Percentiles rank a stretch among this genome's conserved stretches.
These are phyloP conservation scores for Colletotrichum sp. DNA, from an alignment of 2,329 filamentous ascomycete genomes.

Conservation along the genomic window DNA sequence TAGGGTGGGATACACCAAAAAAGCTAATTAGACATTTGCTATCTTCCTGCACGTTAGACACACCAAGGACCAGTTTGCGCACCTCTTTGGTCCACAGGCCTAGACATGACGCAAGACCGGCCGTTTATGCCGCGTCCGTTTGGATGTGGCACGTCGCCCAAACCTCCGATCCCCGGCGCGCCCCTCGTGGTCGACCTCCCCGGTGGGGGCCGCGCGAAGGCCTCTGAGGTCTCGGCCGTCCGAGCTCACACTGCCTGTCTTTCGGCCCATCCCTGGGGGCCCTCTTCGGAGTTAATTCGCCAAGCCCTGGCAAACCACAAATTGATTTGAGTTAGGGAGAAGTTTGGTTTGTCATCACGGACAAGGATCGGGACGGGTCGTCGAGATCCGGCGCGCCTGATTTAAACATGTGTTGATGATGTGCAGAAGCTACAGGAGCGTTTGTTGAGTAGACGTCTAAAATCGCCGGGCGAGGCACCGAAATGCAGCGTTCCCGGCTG, in stretches of 20 bases:
- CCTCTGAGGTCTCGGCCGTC: slow-evolving; percentile 5
- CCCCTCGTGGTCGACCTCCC: not conserved
- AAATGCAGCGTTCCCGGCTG: not conserved
- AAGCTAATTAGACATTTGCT: not conserved
- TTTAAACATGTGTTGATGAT: not conserved
- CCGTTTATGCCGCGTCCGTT: slow-evolving; percentile 16
- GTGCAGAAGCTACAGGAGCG: not conserved
- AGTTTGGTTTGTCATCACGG: slow-evolving; percentile 5
- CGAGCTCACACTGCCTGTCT: not conserved
- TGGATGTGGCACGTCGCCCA: not conserved
- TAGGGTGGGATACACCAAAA: not conserved
- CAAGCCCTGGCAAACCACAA: not conserved
- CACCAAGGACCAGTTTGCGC: not conserved
- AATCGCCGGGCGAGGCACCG: not conserved
- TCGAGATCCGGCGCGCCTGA: not conserved
- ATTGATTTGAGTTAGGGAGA: not conserved
- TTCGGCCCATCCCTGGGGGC: not conserved
- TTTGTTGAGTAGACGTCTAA: not conserved
- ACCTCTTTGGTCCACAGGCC: slow-evolving; percentile 8
- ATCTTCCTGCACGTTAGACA: not conserved
- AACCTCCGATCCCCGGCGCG: slow-evolving; percentile 13
- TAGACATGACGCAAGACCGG: slow-evolving; percentile 17
- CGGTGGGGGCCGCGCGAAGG: not conserved
- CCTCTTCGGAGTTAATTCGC: slow-evolving; percentile 1
- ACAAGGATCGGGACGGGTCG: not conserved